Evolutionary conservation across 1,284 basidiomycete genomes (phyloP).

Genomic region (Exobasidium rhododendri): DNA sequence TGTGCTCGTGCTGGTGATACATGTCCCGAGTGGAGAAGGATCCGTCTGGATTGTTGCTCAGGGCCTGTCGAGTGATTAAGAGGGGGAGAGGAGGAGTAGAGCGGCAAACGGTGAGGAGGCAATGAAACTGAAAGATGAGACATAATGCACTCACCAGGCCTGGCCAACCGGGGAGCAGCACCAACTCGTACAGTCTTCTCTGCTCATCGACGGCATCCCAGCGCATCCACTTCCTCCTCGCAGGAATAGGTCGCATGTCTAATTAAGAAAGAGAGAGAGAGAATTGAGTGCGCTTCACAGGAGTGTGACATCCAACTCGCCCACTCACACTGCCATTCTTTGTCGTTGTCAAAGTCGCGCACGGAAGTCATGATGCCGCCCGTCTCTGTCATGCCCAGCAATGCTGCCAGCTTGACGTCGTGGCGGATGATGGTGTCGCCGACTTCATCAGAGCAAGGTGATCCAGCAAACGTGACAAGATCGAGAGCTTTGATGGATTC

Average conservation of each 20-base stretch:
- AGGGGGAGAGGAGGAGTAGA: no score
- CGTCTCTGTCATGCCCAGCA: constrained; percentile 58
- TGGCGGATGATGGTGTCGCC: constrained; percentile 62
- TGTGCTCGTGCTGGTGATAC: constrained; percentile 59
- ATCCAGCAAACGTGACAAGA: constrained; percentile 60
- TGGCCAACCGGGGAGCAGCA: constrained; percentile 63
- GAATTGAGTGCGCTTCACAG: no score
- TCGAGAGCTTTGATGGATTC: constrained; percentile 59
- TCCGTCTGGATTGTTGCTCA: constrained; percentile 62
- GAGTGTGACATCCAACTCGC: no score
- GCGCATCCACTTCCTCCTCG: constrained; percentile 4
- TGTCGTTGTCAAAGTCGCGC: constrained; percentile 62
- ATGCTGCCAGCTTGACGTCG: constrained; percentile 63
- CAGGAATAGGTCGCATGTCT: neutral
- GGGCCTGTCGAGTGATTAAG: constrained; percentile 17
- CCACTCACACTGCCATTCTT: constrained; percentile 64
- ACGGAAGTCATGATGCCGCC: constrained; percentile 59
- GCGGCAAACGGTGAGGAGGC: no score
- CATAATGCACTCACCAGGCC: constrained; percentile 60
- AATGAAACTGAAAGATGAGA: no score
- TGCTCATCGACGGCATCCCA: constrained; percentile 22
- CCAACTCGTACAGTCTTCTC: constrained; percentile 59
- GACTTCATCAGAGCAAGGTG: constrained; percentile 59
- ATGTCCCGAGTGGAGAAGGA: constrained; percentile 66
- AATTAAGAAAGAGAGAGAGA: constrained; percentile 3